Evolutionary conservation across 2,329 filamentous ascomycete species (phyloP).

Genomic region (Curvularia lunata): DNA sequence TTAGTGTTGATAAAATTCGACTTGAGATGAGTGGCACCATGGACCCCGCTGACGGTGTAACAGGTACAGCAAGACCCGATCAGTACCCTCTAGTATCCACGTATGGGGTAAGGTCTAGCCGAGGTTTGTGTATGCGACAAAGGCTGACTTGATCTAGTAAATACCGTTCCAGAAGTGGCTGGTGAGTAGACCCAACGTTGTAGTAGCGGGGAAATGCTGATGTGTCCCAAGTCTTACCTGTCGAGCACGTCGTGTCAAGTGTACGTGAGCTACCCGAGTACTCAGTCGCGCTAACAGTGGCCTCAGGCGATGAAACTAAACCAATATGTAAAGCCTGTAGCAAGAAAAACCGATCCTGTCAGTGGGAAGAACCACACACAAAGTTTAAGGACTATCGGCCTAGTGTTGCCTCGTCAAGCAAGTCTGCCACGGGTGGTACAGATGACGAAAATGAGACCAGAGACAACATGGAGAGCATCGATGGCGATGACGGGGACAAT

Average conservation of each 20-base stretch:
- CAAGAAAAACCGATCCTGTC: conserved; percentile 41
- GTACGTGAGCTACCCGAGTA: conserved; percentile 17
- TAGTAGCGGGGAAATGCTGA: conserved; percentile 8
- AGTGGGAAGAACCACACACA: conserved; percentile 38
- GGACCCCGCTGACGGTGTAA: conserved; percentile 6
- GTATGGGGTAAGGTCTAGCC: conserved; percentile 13
- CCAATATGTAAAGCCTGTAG: conserved; percentile 41
- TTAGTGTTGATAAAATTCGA: background rate
- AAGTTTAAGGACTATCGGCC: conserved; percentile 40
- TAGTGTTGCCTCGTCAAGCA: conserved; percentile 23
- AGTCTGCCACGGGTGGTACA: conserved; percentile 12
- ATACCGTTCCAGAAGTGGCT: conserved; percentile 42
- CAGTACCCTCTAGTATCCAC: conserved; percentile 6
- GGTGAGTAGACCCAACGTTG: conserved; percentile 28
- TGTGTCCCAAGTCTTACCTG: conserved; percentile 34
- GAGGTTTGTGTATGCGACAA: background rate
- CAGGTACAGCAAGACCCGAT: conserved; percentile 11
- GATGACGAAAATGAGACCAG: conserved; percentile 19
- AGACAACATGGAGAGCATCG: conserved; percentile 21
- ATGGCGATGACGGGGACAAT: conserved; percentile 10
- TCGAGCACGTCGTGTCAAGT: conserved; percentile 42
- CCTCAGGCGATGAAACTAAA: conserved; percentile 37
- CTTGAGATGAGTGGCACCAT: conserved; percentile 2
- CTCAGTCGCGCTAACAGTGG: conserved; percentile 6
- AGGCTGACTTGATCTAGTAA: conserved; percentile 32